Evolutionary conservation across 768 basidiomycete species (phyloP).

Genomic region (Leccinum ochraceum): DNA sequence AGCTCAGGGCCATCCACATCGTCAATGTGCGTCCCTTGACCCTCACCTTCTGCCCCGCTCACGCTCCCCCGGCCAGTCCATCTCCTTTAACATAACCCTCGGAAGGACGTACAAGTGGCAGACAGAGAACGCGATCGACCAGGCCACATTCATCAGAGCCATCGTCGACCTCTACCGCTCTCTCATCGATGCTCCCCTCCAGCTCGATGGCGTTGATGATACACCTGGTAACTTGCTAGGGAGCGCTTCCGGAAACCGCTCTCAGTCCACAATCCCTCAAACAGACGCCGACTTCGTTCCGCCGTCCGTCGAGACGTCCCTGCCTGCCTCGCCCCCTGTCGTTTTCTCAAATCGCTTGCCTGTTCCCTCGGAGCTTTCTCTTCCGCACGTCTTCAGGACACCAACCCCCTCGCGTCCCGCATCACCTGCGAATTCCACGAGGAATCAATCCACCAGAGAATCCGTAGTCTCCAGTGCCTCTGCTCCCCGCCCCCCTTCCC

Average conservation of each 20-base stretch:
- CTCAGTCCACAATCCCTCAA: slow-evolving; percentile 13
- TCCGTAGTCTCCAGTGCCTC: slow-evolving; percentile 16
- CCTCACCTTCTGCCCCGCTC: slow-evolving; percentile 13
- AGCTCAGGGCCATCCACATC: slow-evolving; percentile 81
- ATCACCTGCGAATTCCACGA: slow-evolving; percentile 40
- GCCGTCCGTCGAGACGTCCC: background rate
- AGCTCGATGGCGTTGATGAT: slow-evolving; percentile 59
- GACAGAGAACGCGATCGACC: slow-evolving; percentile 75
- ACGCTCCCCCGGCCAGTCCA: slow-evolving; percentile 43
- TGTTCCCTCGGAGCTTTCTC: slow-evolving; percentile 18
- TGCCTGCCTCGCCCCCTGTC: slow-evolving; percentile 3
- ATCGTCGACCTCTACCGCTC: slow-evolving; percentile 61
- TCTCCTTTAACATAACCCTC: slow-evolving; percentile 77
- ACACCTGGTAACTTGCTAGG: slow-evolving; percentile 33
- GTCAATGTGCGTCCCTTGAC: slow-evolving; percentile 54
- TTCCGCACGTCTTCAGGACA: slow-evolving; percentile 27
- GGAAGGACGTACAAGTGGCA: slow-evolving; percentile 91
- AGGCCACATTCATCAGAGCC: slow-evolving; percentile 67
- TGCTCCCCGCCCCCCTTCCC: slow-evolving; percentile 26
- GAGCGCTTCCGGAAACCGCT: background rate
- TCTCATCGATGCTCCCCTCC: slow-evolving; percentile 48
- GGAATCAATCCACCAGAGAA: slow-evolving; percentile 26
- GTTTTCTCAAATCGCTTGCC: slow-evolving; percentile 11
- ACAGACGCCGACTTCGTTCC: slow-evolving; percentile 17
- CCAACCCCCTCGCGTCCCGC: slow-evolving; percentile 39